Conservation (phyloP, 257 asterid species). For the Ilex asprella region DNA sequence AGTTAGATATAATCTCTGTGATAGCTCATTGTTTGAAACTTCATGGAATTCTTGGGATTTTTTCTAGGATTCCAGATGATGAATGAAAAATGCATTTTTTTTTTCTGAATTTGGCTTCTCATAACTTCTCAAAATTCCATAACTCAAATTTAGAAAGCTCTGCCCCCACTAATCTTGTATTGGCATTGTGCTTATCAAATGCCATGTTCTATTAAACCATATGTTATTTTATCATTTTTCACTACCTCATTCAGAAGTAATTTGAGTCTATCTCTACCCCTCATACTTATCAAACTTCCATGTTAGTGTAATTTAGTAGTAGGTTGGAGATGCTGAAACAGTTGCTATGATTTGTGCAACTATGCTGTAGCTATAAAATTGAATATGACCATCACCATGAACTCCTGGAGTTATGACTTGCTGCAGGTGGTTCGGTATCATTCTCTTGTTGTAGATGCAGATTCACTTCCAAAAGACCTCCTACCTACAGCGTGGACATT, state of each 20-base stretch:
- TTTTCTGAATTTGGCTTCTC: background rate
- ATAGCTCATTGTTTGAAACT: background rate
- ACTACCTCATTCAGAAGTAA: too few species aligned
- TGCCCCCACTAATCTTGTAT: too few species aligned
- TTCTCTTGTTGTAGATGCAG: conserved; percentile 83
- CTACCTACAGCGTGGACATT: conserved; percentile 96
- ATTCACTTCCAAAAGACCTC: conserved; percentile 79
- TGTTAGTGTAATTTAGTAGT: background rate
- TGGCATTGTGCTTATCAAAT: too few species aligned
- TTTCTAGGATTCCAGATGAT: background rate
- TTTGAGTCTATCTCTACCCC: too few species aligned
- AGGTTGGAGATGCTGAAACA: background rate
- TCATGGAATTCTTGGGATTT: background rate
- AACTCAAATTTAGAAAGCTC: background rate
- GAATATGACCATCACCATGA: background rate
- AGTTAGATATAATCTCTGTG: background rate
- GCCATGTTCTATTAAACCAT: too few species aligned
- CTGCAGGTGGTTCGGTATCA: conserved; percentile 90
- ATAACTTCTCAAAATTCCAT: background rate
- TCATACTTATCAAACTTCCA: too few species aligned
- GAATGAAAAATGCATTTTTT: background rate
- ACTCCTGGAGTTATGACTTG: background rate
- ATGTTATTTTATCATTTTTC: too few species aligned
- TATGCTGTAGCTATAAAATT: background rate
- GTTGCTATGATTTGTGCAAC: background rate